Conservation (phyloP, 139 green algal genomes). For the Chlamydomonas urium region DNA sequence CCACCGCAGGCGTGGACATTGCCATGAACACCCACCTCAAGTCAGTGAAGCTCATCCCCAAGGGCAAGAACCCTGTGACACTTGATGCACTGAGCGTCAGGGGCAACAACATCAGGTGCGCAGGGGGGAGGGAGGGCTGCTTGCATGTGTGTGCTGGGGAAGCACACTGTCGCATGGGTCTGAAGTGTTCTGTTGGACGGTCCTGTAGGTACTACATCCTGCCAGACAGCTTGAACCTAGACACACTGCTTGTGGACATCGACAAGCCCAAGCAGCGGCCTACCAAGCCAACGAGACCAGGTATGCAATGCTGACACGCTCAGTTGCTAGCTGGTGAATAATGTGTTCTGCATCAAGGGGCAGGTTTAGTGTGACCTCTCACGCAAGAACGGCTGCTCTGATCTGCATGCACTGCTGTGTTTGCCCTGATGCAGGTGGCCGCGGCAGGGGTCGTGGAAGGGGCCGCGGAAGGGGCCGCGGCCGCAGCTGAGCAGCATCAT, state of each 20-base stretch:
- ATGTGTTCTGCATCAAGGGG: background rate
- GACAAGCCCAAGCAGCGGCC: conserved; percentile 90
- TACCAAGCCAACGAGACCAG: conserved; percentile 49
- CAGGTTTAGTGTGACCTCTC: background rate
- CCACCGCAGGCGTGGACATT: conserved; percentile 97
- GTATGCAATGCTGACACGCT: background rate
- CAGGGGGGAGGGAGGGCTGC: background rate
- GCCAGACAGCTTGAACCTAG: conserved; percentile 96
- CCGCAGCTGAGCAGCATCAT: background rate
- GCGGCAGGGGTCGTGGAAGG: conserved; percentile 9
- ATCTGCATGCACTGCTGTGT: background rate
- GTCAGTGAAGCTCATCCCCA: conserved; percentile 91
- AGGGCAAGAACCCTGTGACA: conserved; percentile 81
- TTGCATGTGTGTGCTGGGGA: conserved; percentile 25
- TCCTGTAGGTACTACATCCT: conserved; percentile 88
- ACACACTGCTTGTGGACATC: conserved; percentile 96
- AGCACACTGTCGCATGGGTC: conserved; percentile 48
- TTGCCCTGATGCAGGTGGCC: conserved; percentile 9
- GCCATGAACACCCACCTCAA: conserved; percentile 99
- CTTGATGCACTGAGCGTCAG: conserved; percentile 89
- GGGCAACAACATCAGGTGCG: conserved; percentile 74
- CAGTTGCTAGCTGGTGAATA: background rate
- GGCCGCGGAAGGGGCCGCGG: background rate
- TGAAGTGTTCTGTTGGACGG: too few species aligned
- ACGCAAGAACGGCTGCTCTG: background rate